phyloP scores from a whole-genome alignment of 2,329 filamentous ascomycete species.

The Phoma sp. region DNA sequence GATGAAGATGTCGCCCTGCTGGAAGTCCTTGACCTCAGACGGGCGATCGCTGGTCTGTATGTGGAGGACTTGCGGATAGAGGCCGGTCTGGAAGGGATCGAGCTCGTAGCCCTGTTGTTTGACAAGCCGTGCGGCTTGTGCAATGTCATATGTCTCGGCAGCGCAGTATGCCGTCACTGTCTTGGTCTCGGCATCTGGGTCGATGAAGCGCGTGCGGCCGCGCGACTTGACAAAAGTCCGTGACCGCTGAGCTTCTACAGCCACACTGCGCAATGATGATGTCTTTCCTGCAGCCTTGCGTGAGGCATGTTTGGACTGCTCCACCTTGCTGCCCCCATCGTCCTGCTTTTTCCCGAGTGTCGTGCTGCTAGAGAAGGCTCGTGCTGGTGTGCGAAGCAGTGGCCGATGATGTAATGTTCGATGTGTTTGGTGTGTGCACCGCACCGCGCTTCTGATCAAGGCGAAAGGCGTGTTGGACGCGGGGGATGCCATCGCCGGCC shows the following conservation, averaged over 20 bases:
- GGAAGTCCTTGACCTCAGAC: constrained; percentile 55
- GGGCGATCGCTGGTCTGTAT: constrained; percentile 54
- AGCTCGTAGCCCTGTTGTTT: constrained; percentile 64
- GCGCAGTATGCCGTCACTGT: constrained; percentile 69
- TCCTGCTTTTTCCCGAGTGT: constrained; percentile 29
- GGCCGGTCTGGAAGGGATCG: constrained; percentile 66
- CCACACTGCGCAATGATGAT: constrained; percentile 79
- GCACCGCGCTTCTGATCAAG: constrained; percentile 3
- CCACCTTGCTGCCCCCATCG: constrained; percentile 16
- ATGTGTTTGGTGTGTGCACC: constrained; percentile 12
- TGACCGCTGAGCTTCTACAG: constrained; percentile 78
- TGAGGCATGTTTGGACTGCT: constrained; percentile 26
- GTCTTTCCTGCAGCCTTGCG: constrained; percentile 43
- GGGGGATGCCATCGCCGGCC: constrained; percentile 8
- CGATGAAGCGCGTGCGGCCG: constrained; percentile 52
- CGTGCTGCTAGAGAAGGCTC: constrained; percentile 25
- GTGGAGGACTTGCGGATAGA: constrained; percentile 71
- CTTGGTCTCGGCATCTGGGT: constrained; percentile 56
- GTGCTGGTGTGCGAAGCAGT: constrained; percentile 13
- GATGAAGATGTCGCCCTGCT: constrained; percentile 83
- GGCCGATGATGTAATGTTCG: constrained; percentile 8
- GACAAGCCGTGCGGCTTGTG: constrained; percentile 63
- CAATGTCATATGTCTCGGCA: constrained; percentile 69
- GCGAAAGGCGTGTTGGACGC: constrained; percentile 3
- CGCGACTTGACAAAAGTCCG: constrained; percentile 59